phyloP scores from a whole-genome alignment of 2,329 filamentous ascomycete species.

The Fusarium sp. region DNA sequence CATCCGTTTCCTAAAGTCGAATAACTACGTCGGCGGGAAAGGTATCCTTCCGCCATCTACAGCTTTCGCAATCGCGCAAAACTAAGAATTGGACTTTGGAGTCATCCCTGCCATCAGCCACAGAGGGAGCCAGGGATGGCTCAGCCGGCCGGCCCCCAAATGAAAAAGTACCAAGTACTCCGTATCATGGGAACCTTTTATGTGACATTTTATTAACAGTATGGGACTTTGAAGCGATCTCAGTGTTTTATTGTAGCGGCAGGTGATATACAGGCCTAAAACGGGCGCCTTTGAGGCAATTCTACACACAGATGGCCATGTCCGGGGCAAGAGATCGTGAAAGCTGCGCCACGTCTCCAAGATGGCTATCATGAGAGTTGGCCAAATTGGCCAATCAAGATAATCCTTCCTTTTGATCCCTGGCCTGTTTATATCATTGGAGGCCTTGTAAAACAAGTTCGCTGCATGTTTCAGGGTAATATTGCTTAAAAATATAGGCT shows the following conservation, averaged over 20 bases:
- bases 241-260: no score
- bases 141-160: constrained; percentile 22
- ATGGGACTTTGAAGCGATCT: constrained; percentile 1
- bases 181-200: not conserved
- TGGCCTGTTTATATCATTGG: constrained; percentile 1
- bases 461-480: constrained; percentile 24
- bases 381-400: not conserved
- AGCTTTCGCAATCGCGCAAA: constrained; percentile 22
- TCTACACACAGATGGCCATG: not conserved
- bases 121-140: constrained; percentile 16
- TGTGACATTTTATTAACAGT: not conserved
- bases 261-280: no score
- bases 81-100: not conserved
- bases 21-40: constrained; percentile 9
- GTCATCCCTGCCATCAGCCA: constrained; percentile 10
- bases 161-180: not conserved
- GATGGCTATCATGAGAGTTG: not conserved
- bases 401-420: not conserved
- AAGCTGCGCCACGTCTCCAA: constrained; percentile 1
- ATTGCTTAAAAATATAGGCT: constrained; percentile 4
- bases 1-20: constrained; percentile 8
- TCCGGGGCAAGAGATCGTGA: not conserved
- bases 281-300: not conserved
- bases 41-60: no score
- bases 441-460: constrained; percentile 2